These are phyloP conservation scores for Kodamaea arcana DNA, from an alignment of 1,139 yeast species.

Conservation along the genomic window DNA sequence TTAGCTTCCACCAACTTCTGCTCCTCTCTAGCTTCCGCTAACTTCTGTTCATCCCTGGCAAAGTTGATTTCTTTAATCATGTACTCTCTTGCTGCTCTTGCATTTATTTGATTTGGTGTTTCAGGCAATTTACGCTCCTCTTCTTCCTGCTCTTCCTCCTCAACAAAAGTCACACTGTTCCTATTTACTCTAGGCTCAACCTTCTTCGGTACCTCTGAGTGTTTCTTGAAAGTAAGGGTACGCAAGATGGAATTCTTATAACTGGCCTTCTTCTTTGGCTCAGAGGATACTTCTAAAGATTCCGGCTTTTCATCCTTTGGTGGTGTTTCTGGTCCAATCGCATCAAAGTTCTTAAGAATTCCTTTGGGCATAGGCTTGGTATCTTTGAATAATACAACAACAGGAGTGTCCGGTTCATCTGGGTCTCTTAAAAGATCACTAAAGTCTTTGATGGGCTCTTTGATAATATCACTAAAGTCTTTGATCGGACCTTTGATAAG, in stretches of 20 bases:
- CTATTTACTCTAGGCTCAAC: conserved; percentile 1
- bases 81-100: not conserved
- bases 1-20: too few relatives aligned
- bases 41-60: not conserved
- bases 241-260: not conserved
- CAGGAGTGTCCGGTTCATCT: not conserved
- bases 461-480: not conserved
- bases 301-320: not conserved
- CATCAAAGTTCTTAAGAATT: not conserved
- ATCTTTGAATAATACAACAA: not conserved
- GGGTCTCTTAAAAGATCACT: not conserved
- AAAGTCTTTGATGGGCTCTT: not conserved
- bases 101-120: not conserved
- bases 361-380: not conserved
- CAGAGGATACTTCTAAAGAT: not conserved
- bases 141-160: conserved; percentile 1
- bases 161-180: conserved; percentile 5
- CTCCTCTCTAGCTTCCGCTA: too few relatives aligned
- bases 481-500: not conserved
- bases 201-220: not conserved
- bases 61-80: not conserved
- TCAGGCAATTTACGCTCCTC: too few relatives aligned
- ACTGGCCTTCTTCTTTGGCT: not conserved
- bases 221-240: conserved; percentile 4
- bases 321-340: not conserved